These are phyloP conservation scores for Leptomonas pyrrhocoris DNA, from an alignment of 208 protist species.

Conservation along the genomic window DNA sequence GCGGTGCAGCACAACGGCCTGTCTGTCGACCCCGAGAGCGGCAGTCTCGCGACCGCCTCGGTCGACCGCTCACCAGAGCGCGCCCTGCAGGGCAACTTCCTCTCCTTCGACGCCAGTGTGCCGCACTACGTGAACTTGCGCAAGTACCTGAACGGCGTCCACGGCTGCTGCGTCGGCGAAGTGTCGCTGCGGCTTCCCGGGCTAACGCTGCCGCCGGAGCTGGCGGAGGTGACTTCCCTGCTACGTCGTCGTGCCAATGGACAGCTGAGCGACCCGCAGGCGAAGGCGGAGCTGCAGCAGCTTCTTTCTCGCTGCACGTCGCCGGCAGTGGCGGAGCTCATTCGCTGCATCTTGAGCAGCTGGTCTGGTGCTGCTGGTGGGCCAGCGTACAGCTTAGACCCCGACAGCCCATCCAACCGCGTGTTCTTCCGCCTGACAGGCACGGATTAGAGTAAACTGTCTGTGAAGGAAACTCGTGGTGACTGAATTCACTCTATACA, in stretches of 20 bases:
- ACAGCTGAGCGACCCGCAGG: slow-evolving; percentile 40
- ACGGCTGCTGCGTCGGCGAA: slow-evolving; percentile 50
- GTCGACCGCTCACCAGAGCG: slow-evolving; percentile 67
- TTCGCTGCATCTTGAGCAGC: slow-evolving; percentile 50
- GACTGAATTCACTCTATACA: no score
- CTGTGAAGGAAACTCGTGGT: no score
- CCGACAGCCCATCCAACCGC: slow-evolving; percentile 28
- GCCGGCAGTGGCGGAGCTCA: slow-evolving; percentile 53
- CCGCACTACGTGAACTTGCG: slow-evolving; percentile 68
- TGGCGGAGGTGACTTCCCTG: slow-evolving; percentile 46
- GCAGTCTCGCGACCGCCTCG: slow-evolving; percentile 43
- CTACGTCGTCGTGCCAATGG: slow-evolving; percentile 30
- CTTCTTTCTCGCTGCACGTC: slow-evolving; percentile 46
- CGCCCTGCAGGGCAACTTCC: slow-evolving; percentile 46
- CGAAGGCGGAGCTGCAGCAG: slow-evolving; percentile 44
- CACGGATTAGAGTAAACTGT: slow-evolving; percentile 32
- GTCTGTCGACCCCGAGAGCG: slow-evolving; percentile 48
- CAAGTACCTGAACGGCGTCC: slow-evolving; percentile 57
- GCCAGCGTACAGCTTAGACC: not conserved
- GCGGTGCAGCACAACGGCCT: slow-evolving; percentile 66
- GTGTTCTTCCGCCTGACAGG: slow-evolving; percentile 82
- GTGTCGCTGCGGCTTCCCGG: slow-evolving; percentile 59
- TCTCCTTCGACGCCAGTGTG: slow-evolving; percentile 56
- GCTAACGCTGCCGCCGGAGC: slow-evolving; percentile 47
- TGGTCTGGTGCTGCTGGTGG: slow-evolving; percentile 5